Evolutionary conservation across 768 basidiomycete genomes (phyloP).

Genomic region (Naganishia onofrii): DNA sequence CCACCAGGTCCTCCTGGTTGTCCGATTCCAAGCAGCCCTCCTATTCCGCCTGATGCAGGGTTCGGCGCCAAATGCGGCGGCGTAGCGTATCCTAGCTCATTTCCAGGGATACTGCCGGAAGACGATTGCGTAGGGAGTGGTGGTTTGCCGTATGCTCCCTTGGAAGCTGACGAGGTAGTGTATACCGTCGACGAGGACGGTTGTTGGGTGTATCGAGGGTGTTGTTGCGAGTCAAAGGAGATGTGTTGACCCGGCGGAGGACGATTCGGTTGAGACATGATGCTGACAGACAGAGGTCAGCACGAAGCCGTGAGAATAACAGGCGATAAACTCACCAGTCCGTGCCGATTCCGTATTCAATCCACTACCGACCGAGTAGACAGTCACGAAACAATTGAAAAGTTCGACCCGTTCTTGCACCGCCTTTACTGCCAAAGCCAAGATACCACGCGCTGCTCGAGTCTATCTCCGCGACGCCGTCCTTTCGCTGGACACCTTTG

Average conservation of each 20-base stretch:
- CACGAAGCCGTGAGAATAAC: neutral
- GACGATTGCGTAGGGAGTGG: slow-evolving; percentile 4
- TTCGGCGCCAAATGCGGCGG: slow-evolving; percentile 12
- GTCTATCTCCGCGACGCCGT: neutral
- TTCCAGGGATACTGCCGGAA: slow-evolving; percentile 1
- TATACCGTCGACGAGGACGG: slow-evolving; percentile 10
- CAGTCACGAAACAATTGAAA: neutral
- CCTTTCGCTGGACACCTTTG: too few species aligned
- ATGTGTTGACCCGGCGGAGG: slow-evolving; percentile 21
- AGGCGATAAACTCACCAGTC: neutral
- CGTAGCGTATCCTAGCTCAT: slow-evolving; percentile 10
- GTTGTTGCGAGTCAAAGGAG: slow-evolving; percentile 19
- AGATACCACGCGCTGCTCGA: too few species aligned
- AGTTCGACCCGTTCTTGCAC: neutral
- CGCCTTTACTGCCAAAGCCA: neutral
- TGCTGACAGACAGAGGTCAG: neutral
- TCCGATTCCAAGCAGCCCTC: slow-evolving; percentile 25
- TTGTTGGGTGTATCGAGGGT: slow-evolving; percentile 13
- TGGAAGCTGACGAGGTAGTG: slow-evolving; percentile 7
- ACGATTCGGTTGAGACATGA: slow-evolving; percentile 16
- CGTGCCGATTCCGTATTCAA: neutral
- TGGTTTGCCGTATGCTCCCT: slow-evolving; percentile 7
- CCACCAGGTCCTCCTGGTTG: slow-evolving; percentile 28
- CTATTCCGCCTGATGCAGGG: slow-evolving; percentile 12
- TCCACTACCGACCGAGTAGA: neutral